Evolutionary conservation across 176 grass and related monocot species (phyloP), one percentile per base, ranked within the genome.

Genomic region (Alopecurus myosuroides): DNA sequence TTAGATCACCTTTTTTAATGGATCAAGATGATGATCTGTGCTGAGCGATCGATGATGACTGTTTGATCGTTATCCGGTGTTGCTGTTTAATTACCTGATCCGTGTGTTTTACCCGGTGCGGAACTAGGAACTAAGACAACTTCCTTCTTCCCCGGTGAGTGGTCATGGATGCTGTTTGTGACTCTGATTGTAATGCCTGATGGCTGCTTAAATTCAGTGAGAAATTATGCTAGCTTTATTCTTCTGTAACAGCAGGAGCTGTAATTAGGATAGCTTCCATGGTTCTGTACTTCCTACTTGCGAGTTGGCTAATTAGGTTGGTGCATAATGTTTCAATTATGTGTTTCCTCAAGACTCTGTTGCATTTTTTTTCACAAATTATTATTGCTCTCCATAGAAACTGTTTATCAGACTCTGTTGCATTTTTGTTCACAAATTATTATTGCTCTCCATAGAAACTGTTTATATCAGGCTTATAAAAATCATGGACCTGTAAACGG

Each of bases 1-100:
- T 65, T 28, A 25, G 72, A 88, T 90, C 42, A 88, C 81, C 70
- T 88, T 90, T 87, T 81, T 11, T 49, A 14, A 31, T 20, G 3
- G 2, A 44, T 74, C 77, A 60, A 45, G 34, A 61, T 85, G 42
- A 79, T 83, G 69, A 46, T 74, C 14, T 11, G 68, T 66, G 48
- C 39, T 68, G 78, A 73, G 70, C 9, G 12, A 0, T 49, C 42
- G 25, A 70, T 57, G 83, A 53, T 77, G 57, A 1, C 44, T 66
- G 25, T 46, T 46, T 64, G 28, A 60, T 62, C 44, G 7, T 84
- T 72, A 80, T 80, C 11, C 39, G 19, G 23, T 80, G 25, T 23
- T 76, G 5, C 23, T 26, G 41, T 84, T 91, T 28, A 18, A 30
- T 73, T 81, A 71, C 81, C 86, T 62, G 72, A 81, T 49, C 40